These are phyloP conservation scores for Lycium ferocissimum DNA, from an alignment of 257 asterid species.

Conservation along the genomic window DNA sequence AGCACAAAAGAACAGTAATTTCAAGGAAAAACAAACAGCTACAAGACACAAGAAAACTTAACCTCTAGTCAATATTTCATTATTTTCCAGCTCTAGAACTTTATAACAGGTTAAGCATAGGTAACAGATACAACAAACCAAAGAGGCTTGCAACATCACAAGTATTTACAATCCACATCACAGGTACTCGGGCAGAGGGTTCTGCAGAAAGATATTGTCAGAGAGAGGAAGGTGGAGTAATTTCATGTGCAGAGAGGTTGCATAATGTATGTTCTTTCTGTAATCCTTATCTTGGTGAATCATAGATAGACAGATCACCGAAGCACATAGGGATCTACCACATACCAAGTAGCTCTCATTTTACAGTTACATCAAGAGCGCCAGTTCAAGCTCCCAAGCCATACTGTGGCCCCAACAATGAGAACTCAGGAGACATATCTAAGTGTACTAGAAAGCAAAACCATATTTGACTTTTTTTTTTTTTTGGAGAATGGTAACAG, in stretches of 20 bases:
- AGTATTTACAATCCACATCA: not conserved
- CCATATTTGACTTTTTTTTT: not conserved
- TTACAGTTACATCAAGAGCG: slow-evolving; percentile 16
- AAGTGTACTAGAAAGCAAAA: not conserved
- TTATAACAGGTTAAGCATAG: not conserved
- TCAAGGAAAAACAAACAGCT: not conserved
- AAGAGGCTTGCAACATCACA: slow-evolving; percentile 17
- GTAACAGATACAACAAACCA: not conserved
- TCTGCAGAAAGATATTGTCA: slow-evolving; percentile 1
- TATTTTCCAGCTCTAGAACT: not conserved
- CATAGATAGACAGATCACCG: slow-evolving; percentile 7
- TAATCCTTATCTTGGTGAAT: not conserved
- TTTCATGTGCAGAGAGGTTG: not conserved
- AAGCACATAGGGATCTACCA: not conserved
- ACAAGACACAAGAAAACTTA: not conserved
- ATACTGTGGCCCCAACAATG: slow-evolving; percentile 8
- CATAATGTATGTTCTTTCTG: not conserved
- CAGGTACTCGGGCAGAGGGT: not conserved
- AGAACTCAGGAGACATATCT: not conserved
- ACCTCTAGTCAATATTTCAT: not conserved
- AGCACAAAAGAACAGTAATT: slow-evolving; percentile 12
- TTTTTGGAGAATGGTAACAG: too few species aligned
- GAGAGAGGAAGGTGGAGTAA: not conserved
- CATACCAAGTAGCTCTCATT: not conserved
- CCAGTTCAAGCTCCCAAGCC: slow-evolving; percentile 20